Percentiles rank a stretch among this genome's conserved stretches.
phyloP scores from a whole-genome alignment of 441 rosid genomes.

The Populus hybrid region DNA sequence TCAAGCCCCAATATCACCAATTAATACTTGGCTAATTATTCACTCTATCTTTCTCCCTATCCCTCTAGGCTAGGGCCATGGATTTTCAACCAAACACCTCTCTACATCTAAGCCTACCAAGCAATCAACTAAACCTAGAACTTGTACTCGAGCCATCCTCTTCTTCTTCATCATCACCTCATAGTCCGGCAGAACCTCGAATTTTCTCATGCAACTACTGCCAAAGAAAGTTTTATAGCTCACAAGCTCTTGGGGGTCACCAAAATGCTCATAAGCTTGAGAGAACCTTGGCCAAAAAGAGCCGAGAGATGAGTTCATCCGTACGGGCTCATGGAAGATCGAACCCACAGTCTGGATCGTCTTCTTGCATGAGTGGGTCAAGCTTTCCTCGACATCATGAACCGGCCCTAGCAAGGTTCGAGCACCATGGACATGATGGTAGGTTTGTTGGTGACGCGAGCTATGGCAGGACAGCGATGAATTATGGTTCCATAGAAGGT shows the following conservation, averaged over 20 bases:
- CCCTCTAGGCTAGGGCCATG: slow-evolving; percentile 30
- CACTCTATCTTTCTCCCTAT: neutral
- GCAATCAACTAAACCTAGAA: slow-evolving; percentile 54
- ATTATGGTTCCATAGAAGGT: slow-evolving; percentile 16
- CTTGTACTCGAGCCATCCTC: slow-evolving; percentile 68
- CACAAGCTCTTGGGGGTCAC: slow-evolving; percentile 96
- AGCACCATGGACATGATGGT: slow-evolving; percentile 19
- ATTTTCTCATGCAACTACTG: slow-evolving; percentile 86
- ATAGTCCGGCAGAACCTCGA: slow-evolving; percentile 45
- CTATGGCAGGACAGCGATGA: slow-evolving; percentile 23
- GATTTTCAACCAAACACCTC: slow-evolving; percentile 71
- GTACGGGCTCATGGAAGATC: slow-evolving; percentile 26
- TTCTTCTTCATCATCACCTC: slow-evolving; percentile 52
- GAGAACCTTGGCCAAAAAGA: slow-evolving; percentile 83
- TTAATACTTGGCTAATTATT: neutral
- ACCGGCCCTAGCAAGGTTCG: slow-evolving; percentile 14
- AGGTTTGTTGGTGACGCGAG: slow-evolving; percentile 23
- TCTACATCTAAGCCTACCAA: slow-evolving; percentile 52
- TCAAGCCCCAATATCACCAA: slow-evolving; percentile 1
- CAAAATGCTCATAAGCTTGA: slow-evolving; percentile 96
- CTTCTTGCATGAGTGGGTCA: neutral
- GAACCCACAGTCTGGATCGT: slow-evolving; percentile 15
- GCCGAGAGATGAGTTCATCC: slow-evolving; percentile 52
- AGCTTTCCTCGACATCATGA: slow-evolving; percentile 15
- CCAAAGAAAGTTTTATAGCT: slow-evolving; percentile 81